Conservation (phyloP, 2,329 filamentous ascomycete species). For the Volutella citrinella region DNA sequence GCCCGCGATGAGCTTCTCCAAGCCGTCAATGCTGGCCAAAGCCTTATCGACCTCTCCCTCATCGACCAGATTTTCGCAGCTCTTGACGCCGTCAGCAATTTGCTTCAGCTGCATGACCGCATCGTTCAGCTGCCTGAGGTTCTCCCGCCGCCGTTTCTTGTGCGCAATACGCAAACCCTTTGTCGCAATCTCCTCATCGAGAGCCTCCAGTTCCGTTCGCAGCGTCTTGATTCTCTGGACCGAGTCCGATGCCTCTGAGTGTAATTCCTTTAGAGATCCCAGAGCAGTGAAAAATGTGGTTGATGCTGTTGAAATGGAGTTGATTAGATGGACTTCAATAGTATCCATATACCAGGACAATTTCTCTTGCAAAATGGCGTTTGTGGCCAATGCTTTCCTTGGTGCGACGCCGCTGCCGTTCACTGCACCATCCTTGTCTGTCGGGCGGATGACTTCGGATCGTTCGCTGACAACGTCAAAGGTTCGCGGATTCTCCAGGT, state of each 20-base stretch:
- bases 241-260: slow-evolving; percentile 88
- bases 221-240: slow-evolving; percentile 81
- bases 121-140: slow-evolving; percentile 76
- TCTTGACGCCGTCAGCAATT: slow-evolving; percentile 71
- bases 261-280: slow-evolving; percentile 84
- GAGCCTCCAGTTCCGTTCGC: slow-evolving; percentile 71
- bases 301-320: slow-evolving; percentile 92
- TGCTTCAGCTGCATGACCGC: slow-evolving; percentile 79
- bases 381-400: slow-evolving; percentile 87
- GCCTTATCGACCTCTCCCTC: slow-evolving; percentile 80
- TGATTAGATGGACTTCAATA: slow-evolving; percentile 94
- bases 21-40: slow-evolving; percentile 69
- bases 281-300: slow-evolving; percentile 95
- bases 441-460: slow-evolving; percentile 85
- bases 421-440: slow-evolving; percentile 48
- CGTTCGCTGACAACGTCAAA: slow-evolving; percentile 97
- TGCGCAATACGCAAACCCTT: slow-evolving; percentile 83
- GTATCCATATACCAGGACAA: slow-evolving; percentile 99
- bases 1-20: slow-evolving; percentile 80
- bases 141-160: slow-evolving; percentile 77
- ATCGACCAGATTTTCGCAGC: slow-evolving; percentile 79
- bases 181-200: slow-evolving; percentile 85
- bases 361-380: slow-evolving; percentile 96
- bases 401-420: slow-evolving; percentile 58
- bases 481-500: slow-evolving; percentile 89